Conservation (phyloP, 1,284 basidiomycete species). For the Moesziomyces parantarcticus region DNA sequence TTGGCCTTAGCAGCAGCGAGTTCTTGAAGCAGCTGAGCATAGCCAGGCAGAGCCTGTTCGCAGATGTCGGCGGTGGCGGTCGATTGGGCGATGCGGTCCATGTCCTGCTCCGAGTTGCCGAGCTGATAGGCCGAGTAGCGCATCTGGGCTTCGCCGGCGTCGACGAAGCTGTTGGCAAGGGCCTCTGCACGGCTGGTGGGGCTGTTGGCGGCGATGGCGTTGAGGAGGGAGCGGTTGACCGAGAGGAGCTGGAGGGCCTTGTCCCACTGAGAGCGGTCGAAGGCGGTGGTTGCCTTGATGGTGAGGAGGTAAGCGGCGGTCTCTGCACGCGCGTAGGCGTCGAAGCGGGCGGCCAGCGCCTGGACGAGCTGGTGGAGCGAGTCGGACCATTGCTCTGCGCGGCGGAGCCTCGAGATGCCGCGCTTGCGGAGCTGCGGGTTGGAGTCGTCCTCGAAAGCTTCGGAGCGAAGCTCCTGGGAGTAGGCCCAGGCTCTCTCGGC, state of each 20-base stretch:
- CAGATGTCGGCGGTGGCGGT: constrained; percentile 72
- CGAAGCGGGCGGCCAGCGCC: constrained; percentile 70
- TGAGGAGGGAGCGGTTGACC: constrained; percentile 81
- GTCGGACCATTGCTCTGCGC: constrained; percentile 83
- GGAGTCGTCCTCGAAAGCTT: constrained; percentile 72
- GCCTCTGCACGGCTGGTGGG: constrained; percentile 89
- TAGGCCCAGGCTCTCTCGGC: constrained; percentile 91
- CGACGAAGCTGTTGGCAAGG: constrained; percentile 83
- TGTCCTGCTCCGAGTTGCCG: constrained; percentile 76
- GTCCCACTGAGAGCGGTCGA: constrained; percentile 74
- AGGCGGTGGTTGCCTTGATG: constrained; percentile 70
- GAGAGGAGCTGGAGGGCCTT: constrained; percentile 81
- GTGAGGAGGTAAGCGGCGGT: constrained; percentile 75
- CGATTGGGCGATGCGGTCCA: constrained; percentile 81
- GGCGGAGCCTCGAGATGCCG: constrained; percentile 83
- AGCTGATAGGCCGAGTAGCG: constrained; percentile 91
- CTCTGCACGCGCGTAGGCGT: constrained; percentile 54
- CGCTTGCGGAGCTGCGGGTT: constrained; percentile 76
- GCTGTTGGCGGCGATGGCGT: constrained; percentile 77
- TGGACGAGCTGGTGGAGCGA: constrained; percentile 81
- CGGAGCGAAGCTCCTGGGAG: constrained; percentile 80
- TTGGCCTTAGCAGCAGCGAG: constrained; percentile 69
- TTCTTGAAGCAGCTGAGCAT: constrained; percentile 73
- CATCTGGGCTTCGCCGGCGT: constrained; percentile 89
- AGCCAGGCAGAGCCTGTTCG: constrained; percentile 76